Conservation (phyloP, 192 early-diverging fungal species). For the Rhizoclosmatium sp. region DNA sequence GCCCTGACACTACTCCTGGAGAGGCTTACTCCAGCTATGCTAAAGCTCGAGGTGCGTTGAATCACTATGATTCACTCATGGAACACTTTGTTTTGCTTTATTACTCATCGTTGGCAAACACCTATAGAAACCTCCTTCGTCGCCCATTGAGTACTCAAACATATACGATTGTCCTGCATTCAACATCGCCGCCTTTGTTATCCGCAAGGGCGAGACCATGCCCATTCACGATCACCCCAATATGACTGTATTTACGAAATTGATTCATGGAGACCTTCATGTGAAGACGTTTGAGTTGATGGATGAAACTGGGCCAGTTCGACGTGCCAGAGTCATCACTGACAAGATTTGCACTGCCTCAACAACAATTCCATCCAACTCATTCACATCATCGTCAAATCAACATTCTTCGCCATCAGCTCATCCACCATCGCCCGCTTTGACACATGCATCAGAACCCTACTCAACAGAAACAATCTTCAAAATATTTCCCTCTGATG, state of each 20-base stretch:
- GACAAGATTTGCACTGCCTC: slow-evolving; percentile 23
- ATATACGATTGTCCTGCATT: slow-evolving; percentile 35
- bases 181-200: slow-evolving; percentile 56
- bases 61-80: not conserved
- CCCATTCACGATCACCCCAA: slow-evolving; percentile 57
- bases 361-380: not conserved
- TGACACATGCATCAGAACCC: not conserved
- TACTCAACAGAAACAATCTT: slow-evolving; percentile 20
- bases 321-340: not conserved
- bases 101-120: not conserved
- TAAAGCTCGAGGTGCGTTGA: not conserved
- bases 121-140: not conserved
- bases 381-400: not conserved
- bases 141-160: slow-evolving; percentile 32
- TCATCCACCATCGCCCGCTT: not conserved
- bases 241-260: slow-evolving; percentile 57
- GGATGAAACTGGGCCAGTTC: not conserved
- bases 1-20: slow-evolving; percentile 5
- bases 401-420: not conserved
- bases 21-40: not conserved
- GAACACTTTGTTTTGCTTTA: not conserved
- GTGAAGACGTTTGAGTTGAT: slow-evolving; percentile 49
- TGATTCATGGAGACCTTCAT: slow-evolving; percentile 50
- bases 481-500: slow-evolving; percentile 30
- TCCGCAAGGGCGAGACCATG: slow-evolving; percentile 45